Evolutionary conservation across 1,284 basidiomycete species (phyloP).

Genomic region (Paramarasmius palmivorus): DNA sequence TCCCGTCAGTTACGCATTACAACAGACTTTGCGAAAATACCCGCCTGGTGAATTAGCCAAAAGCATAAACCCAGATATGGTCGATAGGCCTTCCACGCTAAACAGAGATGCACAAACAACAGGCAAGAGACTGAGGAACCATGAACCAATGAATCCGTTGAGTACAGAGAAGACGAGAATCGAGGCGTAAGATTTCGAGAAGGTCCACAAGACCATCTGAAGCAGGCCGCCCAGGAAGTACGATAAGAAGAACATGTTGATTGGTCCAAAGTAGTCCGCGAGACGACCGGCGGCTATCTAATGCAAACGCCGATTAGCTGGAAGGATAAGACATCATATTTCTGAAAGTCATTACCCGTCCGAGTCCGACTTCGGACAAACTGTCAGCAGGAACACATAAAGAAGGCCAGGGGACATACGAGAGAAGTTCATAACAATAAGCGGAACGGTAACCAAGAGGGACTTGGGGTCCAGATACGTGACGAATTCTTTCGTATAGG

Average conservation of each 20-base stretch:
- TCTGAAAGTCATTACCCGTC: constrained; percentile 18
- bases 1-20: neutral
- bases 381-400: neutral
- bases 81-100: constrained; percentile 23
- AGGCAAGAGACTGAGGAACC: constrained; percentile 25
- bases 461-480: constrained; percentile 20
- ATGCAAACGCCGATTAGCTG: neutral
- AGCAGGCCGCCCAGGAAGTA: constrained; percentile 26
- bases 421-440: constrained; percentile 24
- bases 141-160: constrained; percentile 25
- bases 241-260: constrained; percentile 25
- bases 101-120: constrained; percentile 26
- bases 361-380: constrained; percentile 20
- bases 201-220: constrained; percentile 26
- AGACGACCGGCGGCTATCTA: constrained; percentile 23
- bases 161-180: constrained; percentile 23
- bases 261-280: constrained; percentile 23
- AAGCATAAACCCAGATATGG: constrained; percentile 26
- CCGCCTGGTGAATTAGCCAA: constrained; percentile 21
- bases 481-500: constrained; percentile 19
- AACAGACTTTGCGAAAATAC: neutral
- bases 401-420: constrained; percentile 8
- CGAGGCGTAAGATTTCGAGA: constrained; percentile 21
- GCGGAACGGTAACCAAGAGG: constrained; percentile 21
- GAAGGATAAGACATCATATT: neutral